These are phyloP conservation scores for Hemerocallis citrina DNA, from an alignment of 106 monocot genomes.

Conservation along the genomic window DNA sequence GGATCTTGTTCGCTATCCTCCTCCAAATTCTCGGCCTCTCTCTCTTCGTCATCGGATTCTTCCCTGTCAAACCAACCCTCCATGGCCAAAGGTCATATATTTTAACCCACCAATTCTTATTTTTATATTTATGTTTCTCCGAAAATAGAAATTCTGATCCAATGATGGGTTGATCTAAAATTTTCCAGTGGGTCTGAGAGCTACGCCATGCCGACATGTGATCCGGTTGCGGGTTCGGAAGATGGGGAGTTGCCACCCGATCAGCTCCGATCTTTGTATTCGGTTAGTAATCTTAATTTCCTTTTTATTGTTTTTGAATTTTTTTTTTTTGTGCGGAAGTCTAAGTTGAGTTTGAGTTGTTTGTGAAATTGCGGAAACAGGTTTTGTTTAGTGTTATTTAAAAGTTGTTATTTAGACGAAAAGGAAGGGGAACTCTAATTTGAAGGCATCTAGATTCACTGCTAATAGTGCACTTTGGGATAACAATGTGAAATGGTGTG, in stretches of 20 bases:
- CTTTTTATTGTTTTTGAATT: background rate
- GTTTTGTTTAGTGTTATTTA: too few relatives aligned
- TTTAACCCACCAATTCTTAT: background rate
- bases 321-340: background rate
- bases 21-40: constrained; percentile 80
- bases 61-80: constrained; percentile 83
- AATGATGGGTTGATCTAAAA: background rate
- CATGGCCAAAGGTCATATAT: constrained; percentile 57
- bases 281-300: constrained; percentile 22
- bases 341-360: background rate
- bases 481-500: too few relatives aligned
- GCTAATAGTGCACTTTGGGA: too few relatives aligned
- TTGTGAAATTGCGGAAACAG: too few relatives aligned
- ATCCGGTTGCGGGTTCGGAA: constrained; percentile 12
- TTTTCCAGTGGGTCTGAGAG: constrained; percentile 71
- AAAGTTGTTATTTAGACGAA: too few relatives aligned
- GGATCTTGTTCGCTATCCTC: constrained; percentile 36
- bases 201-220: constrained; percentile 54
- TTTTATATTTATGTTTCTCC: background rate
- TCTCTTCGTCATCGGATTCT: constrained; percentile 79
- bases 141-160: background rate
- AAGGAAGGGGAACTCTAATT: too few relatives aligned
- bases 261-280: constrained; percentile 55
- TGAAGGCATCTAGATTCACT: too few relatives aligned
- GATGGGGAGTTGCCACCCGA: constrained; percentile 25